A percentile compares a stretch with the other conserved stretches of the same genome.
phyloP scores from a whole-genome alignment of 2,329 filamentous ascomycete genomes.

The Zymoseptoria ardabiliae region DNA sequence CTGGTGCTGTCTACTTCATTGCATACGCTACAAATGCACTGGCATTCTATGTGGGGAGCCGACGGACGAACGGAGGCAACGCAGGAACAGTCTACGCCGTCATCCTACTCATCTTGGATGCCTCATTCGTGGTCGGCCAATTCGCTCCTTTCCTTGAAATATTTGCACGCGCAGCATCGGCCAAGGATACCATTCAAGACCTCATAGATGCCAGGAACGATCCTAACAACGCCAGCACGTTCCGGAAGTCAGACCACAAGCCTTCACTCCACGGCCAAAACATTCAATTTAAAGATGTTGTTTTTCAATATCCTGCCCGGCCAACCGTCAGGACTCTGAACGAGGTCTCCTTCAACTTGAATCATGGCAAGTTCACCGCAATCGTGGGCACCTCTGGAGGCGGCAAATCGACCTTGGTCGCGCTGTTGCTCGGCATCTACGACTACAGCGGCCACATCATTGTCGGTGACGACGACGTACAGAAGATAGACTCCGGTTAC shows the following conservation, averaged over 20 bases:
- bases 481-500: constrained; percentile 28
- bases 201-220: constrained; percentile 33
- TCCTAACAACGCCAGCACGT: constrained; percentile 18
- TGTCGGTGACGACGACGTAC: constrained; percentile 35
- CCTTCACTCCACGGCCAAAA: constrained; percentile 20
- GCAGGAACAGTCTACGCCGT: constrained; percentile 55
- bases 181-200: constrained; percentile 39
- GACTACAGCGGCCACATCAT: constrained; percentile 34
- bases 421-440: constrained; percentile 38
- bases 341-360: constrained; percentile 31
- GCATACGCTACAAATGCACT: constrained; percentile 41
- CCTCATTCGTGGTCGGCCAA: constrained; percentile 55
- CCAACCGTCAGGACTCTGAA: constrained; percentile 36
- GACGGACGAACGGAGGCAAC: constrained; percentile 19
- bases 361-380: constrained; percentile 37
- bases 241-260: constrained; percentile 21
- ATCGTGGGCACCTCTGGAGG: constrained; percentile 40
- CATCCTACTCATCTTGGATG: constrained; percentile 57
- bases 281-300: constrained; percentile 33
- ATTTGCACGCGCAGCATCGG: constrained; percentile 47
- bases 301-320: constrained; percentile 40
- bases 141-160: constrained; percentile 56
- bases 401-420: constrained; percentile 39
- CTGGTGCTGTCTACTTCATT: constrained; percentile 39
- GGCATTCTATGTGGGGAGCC: constrained; percentile 40